These are phyloP conservation scores for Bruguiera parviflora DNA, from an alignment of 345 rosid genomes.

Conservation along the genomic window DNA sequence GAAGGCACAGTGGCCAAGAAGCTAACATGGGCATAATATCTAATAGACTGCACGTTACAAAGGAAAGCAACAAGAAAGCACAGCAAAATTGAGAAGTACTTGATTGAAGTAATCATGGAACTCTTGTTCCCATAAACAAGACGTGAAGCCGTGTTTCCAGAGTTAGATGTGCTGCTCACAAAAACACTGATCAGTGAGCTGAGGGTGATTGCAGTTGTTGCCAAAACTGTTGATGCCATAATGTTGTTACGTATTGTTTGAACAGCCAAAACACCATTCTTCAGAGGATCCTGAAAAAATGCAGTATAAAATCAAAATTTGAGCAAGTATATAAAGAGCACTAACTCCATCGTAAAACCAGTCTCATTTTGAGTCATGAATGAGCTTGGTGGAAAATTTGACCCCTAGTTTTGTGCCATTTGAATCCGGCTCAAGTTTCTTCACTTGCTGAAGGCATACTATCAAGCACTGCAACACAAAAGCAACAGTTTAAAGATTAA, in stretches of 20 bases:
- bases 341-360: not conserved
- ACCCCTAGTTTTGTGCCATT: too few relatives aligned
- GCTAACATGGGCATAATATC: constrained; percentile 88
- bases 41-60: constrained; percentile 83
- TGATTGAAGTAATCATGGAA: constrained; percentile 53
- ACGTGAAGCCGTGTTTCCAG: constrained; percentile 32
- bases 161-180: constrained; percentile 66
- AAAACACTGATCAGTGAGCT: constrained; percentile 80
- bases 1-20: constrained; percentile 71
- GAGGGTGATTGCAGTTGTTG: constrained; percentile 88
- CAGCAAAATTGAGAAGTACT: constrained; percentile 74
- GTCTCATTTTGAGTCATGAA: too few relatives aligned
- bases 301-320: not conserved
- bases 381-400: too few relatives aligned
- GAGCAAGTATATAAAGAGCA: not conserved
- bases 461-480: too few relatives aligned
- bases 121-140: constrained; percentile 64
- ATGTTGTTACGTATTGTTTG: constrained; percentile 94
- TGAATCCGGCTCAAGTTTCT: too few relatives aligned
- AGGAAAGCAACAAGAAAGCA: constrained; percentile 92
- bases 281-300: constrained; percentile 67
- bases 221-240: constrained; percentile 94
- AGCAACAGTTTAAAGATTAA: too few relatives aligned
- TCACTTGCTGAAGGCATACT: too few relatives aligned
- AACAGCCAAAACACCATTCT: constrained; percentile 79